phyloP scores from a whole-genome alignment of 805 yeast species.

The Lipomyces spencermartinsiae region DNA sequence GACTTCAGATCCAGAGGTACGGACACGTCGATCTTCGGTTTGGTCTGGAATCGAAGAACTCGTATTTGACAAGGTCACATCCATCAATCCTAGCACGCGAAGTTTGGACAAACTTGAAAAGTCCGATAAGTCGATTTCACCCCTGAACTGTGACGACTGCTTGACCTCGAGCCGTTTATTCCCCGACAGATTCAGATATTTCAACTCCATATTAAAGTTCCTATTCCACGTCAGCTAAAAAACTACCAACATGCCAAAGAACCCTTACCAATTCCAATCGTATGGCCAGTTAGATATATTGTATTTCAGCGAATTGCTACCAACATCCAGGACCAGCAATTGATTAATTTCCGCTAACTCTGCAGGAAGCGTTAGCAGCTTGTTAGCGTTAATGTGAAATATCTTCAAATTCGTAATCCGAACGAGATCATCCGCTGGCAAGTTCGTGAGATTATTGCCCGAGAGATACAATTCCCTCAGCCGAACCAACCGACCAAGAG shows the following conservation, averaged over 20 bases:
- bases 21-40: constrained; percentile 76
- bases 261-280: constrained; percentile 88
- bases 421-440: constrained; percentile 88
- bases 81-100: constrained; percentile 84
- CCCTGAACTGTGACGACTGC: constrained; percentile 54
- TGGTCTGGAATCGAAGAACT: constrained; percentile 91
- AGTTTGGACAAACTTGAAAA: constrained; percentile 76
- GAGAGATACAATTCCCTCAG: constrained; percentile 74
- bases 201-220: constrained; percentile 74
- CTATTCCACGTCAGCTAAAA: constrained; percentile 5
- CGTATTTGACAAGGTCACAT: constrained; percentile 78
- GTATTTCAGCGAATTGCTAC: constrained; percentile 87
- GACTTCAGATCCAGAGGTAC: constrained; percentile 85
- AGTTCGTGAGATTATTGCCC: constrained; percentile 77
- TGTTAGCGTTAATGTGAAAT: constrained; percentile 80
- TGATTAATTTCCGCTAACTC: constrained; percentile 74
- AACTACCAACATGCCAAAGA: neutral
- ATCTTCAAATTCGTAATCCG: constrained; percentile 61
- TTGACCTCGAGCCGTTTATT: constrained; percentile 90
- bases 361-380: constrained; percentile 84
- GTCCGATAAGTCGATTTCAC: constrained; percentile 54
- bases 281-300: constrained; percentile 93
- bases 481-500: constrained; percentile 59
- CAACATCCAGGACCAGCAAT: constrained; percentile 81
- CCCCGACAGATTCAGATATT: constrained; percentile 87